phyloP scores from a whole-genome alignment of 345 rosid genomes.

The Brassica napus region Da-Ae NC_063447.1:39437001-39437500 shows the following conservation, averaged over 20 bases:
- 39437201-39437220: constrained; percentile 61
- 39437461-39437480: not conserved
- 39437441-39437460: not conserved
- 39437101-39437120: constrained; percentile 42
- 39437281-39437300: constrained; percentile 44
- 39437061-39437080: constrained; percentile 52
- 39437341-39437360: not conserved
- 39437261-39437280: constrained; percentile 45
- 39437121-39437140: constrained; percentile 46
- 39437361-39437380: not conserved
- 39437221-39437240: constrained; percentile 51
- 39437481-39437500: not conserved
- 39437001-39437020: not conserved
- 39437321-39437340: constrained; percentile 43
- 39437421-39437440: not conserved
- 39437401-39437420: not conserved
- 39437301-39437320: constrained; percentile 45
- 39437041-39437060: constrained; percentile 39
- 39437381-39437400: not conserved
- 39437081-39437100: constrained; percentile 38
- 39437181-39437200: constrained; percentile 54
- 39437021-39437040: not conserved
- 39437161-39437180: constrained; percentile 62
- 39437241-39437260: constrained; percentile 47
- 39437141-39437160: constrained; percentile 55